phyloP scores from a whole-genome alignment of 2,329 filamentous ascomycete genomes.

The Hypoxylon sp. region DNA sequence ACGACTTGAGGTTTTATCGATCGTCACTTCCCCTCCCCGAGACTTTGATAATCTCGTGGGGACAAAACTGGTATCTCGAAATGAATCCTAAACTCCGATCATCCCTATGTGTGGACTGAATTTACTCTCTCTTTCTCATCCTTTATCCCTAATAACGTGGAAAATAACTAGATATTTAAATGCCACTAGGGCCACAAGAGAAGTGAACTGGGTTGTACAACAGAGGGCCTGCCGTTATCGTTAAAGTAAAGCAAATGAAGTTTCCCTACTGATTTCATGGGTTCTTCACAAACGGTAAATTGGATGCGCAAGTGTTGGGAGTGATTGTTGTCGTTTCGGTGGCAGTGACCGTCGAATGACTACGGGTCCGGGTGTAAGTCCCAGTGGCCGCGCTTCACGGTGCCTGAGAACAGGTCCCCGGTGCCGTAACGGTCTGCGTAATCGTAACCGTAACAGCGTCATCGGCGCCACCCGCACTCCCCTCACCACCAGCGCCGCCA shows the following conservation, averaged over 20 bases:
- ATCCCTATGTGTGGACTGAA: conserved; percentile 31
- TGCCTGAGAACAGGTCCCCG: conserved; percentile 48
- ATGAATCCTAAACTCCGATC: conserved; percentile 43
- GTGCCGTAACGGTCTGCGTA: conserved; percentile 51
- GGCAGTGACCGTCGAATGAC: conserved; percentile 37
- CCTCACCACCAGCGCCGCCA: conserved; percentile 16
- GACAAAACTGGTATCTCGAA: conserved; percentile 42
- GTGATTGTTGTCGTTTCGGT: conserved; percentile 32
- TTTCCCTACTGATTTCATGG: conserved; percentile 22
- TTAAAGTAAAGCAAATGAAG: not conserved
- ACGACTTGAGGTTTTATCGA: conserved; percentile 17
- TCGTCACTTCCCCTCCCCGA: conserved; percentile 28
- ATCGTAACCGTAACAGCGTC: conserved; percentile 49
- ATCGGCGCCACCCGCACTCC: conserved; percentile 20
- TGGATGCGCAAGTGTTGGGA: conserved; percentile 23
- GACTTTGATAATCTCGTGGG: conserved; percentile 13
- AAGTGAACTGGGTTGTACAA: conserved; percentile 46
- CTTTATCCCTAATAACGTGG: conserved; percentile 34
- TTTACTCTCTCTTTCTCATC: conserved; percentile 40
- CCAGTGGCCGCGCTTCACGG: conserved; percentile 44
- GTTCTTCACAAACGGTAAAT: conserved; percentile 26
- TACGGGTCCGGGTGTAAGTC: conserved; percentile 24
- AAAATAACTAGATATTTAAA: conserved; percentile 46
- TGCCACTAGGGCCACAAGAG: conserved; percentile 52
- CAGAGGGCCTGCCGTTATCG: conserved; percentile 12